phyloP scores from a whole-genome alignment of 164 flowering plant species.

The Tinospora cordifolia region DNA sequence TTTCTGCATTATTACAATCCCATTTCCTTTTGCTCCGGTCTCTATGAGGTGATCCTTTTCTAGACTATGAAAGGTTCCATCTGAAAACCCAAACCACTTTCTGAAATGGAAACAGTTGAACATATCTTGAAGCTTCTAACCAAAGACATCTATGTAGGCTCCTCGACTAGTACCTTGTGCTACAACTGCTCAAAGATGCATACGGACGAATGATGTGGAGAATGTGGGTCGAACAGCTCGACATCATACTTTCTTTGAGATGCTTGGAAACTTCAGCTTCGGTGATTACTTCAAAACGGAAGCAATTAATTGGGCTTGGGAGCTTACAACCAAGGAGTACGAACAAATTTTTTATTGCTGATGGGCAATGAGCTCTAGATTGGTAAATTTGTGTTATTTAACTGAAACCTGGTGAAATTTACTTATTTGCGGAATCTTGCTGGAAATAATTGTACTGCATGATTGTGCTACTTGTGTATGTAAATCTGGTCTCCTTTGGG shows the following conservation, averaged over 20 bases:
- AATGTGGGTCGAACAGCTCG: conserved; percentile 84
- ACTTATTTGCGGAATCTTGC: conserved; percentile 11
- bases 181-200: conserved; percentile 85
- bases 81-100: too few relatives aligned
- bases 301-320: conserved; percentile 98
- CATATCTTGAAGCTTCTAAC: too few relatives aligned
- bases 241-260: conserved; percentile 94
- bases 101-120: too few relatives aligned
- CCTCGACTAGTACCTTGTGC: conserved; percentile 79
- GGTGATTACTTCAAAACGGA: conserved; percentile 98
- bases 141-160: conserved; percentile 28
- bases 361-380: conserved; percentile 23
- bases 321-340: conserved; percentile 80
- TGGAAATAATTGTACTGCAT: not conserved
- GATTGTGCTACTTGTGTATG: not conserved
- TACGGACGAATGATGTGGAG: conserved; percentile 90
- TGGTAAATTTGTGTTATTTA: too few relatives aligned
- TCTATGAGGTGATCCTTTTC: too few relatives aligned
- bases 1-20: too few relatives aligned
- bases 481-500: not conserved
- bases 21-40: too few relatives aligned
- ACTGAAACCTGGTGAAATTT: conserved; percentile 13
- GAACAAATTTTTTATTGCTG: conserved; percentile 25
- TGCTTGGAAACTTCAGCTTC: conserved; percentile 97
- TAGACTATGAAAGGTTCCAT: too few relatives aligned